Percentiles rank a stretch among this genome's conserved stretches.
These are phyloP conservation scores for Zygosaccharomyces bailii DNA, from an alignment of 805 yeast genomes.

Conservation along the genomic window DNA sequence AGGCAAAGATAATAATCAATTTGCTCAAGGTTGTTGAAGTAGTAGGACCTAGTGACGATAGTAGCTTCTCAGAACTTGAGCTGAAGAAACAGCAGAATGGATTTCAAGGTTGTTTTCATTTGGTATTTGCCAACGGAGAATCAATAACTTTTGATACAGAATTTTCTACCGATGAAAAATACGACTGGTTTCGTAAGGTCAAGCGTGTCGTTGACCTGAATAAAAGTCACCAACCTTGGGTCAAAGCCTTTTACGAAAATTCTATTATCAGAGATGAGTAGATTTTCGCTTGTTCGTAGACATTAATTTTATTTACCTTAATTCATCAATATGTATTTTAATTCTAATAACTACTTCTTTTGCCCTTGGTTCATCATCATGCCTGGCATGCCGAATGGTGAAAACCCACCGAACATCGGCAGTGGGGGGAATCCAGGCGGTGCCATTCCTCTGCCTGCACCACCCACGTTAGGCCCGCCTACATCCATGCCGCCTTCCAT, in stretches of 20 bases:
- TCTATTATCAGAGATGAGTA: constrained; percentile 2
- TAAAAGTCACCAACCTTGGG: constrained; percentile 62
- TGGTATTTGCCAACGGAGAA: constrained; percentile 76
- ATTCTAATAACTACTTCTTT: constrained; percentile 9
- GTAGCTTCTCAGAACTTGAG: constrained; percentile 51
- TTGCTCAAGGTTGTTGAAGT: constrained; percentile 57
- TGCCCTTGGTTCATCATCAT: constrained; percentile 37
- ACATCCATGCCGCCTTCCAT: constrained; percentile 18
- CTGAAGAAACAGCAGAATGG: constrained; percentile 57
- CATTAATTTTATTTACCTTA: background rate
- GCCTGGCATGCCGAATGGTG: constrained; percentile 38
- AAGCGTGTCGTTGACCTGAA: constrained; percentile 55
- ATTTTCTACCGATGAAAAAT: constrained; percentile 49
- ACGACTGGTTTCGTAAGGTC: constrained; percentile 61
- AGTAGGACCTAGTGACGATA: constrained; percentile 34
- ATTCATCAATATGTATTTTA: background rate
- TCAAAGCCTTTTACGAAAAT: constrained; percentile 39
- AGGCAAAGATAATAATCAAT: constrained; percentile 73
- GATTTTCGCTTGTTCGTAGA: constrained; percentile 11
- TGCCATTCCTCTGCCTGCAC: constrained; percentile 18
- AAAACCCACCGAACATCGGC: constrained; percentile 37
- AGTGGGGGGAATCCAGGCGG: constrained; percentile 34
- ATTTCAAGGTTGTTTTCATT: constrained; percentile 73
- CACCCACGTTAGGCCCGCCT: constrained; percentile 8
- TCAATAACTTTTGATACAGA: constrained; percentile 84